A percentile compares a stretch with the other conserved stretches of the same genome.
Evolutionary conservation across 805 yeast genomes (phyloP).

Genomic region (Candida maesae): DNA sequence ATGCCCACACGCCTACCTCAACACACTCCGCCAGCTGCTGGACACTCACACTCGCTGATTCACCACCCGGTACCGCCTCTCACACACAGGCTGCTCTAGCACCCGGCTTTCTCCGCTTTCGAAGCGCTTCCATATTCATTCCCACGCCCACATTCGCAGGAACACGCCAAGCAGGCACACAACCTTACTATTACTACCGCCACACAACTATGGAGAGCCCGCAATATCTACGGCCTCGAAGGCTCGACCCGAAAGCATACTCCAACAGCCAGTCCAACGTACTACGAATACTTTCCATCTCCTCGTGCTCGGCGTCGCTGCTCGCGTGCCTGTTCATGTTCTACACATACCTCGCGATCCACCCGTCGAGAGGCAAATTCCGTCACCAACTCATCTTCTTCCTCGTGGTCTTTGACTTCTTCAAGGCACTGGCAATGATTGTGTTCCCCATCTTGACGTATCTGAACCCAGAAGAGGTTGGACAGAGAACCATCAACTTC

Average conservation of each 20-base stretch:
- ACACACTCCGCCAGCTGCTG: too few species aligned
- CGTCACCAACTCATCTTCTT: conserved; percentile 68
- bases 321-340: conserved; percentile 55
- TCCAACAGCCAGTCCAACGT: conserved; percentile 3
- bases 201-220: too few species aligned
- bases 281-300: conserved; percentile 37
- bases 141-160: too few species aligned
- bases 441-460: conserved; percentile 64
- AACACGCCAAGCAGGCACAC: too few species aligned
- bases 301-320: conserved; percentile 47
- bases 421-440: conserved; percentile 66
- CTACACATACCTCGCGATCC: conserved; percentile 58
- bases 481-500: conserved; percentile 16
- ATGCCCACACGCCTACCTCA: too few species aligned
- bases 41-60: too few species aligned
- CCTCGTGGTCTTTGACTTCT: conserved; percentile 65
- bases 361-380: conserved; percentile 58
- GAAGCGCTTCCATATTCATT: too few species aligned
- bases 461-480: conserved; percentile 42
- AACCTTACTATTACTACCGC: not conserved
- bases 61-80: too few species aligned
- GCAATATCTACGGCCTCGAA: conserved; percentile 10
- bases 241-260: conserved; percentile 10
- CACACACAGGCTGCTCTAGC: too few species aligned
- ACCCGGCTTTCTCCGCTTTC: too few species aligned